Evolutionary conservation across 192 early-diverging fungal species (phyloP), one percentile per base, ranked within the genome.

Genomic region (Backusella sp.): DNA sequence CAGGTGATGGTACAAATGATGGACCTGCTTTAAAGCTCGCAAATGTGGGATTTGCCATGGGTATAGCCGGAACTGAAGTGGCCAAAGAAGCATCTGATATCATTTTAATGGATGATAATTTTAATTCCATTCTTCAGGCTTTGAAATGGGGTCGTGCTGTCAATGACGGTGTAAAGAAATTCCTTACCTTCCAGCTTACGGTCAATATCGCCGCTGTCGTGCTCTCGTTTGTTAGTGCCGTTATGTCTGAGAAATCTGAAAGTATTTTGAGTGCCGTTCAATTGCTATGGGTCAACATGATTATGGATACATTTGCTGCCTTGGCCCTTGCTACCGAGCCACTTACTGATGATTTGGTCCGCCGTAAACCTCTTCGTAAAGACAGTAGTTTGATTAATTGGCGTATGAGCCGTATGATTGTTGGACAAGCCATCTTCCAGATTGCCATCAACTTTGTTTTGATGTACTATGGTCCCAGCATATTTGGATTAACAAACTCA

Each of bases 221-320:
- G 7, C 76, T 95, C 62, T 92, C 92, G 1, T 92, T 95, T 70
- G 82, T 87, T 35, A 90, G 89, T 53, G 86, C 92, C 3, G 80
- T 93, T n/a, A 79, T 85, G 37, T 92, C 92, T 67, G 84, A 90
- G n/a, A 85, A 84, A 6, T 88, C 90, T 75, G 85, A 91, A 72
- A 92, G 93, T 9, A 90, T 94, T 32, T 87, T 98, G 71, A 94
- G 91, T 28, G 95, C 96, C 4, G 92, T 97, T 44, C 97, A 98
- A 83, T 83, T 98, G 76, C 88, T 98, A 68, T 98, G 95, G 94
- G 91, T 98, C 34, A 98, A 97, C 82, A 84, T 98, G 85, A 96
- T 97, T 79, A 96, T 96, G 94, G 95, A 96, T 81, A 95, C 96
- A 0, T 87, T 97, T 53, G 95, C 96, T n/a, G 95, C 96, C 15